Evolutionary conservation across 768 basidiomycete genomes (phyloP), one percentile per base, ranked within the genome.

Genomic region (Filobasidium wieringae): DNA sequence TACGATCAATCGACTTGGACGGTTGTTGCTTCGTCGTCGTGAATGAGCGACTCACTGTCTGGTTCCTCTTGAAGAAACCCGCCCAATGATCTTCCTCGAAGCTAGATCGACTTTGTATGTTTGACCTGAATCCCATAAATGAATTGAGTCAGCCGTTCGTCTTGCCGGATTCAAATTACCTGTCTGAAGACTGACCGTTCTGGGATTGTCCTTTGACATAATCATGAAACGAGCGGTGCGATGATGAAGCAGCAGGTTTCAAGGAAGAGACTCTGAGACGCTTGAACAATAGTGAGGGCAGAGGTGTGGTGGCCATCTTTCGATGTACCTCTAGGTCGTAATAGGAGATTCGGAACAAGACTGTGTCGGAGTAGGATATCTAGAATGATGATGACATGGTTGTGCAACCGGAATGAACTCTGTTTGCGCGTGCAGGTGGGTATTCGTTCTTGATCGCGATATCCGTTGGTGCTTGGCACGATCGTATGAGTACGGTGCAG

Each of bases 11-110:
- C 24, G 51, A 51, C 61, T 30, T 66, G 60, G 3, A 63, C 67
- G 39, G 65, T 63, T 50, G 66, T 69, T 52, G 12, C 14, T 15
- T 19, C 47, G 51, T 47, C 22, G 26, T 2, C 31, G 40, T 51
- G 24, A 39, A 26, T 24, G 49, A 29, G 11, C 31, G 27, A 64
- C 75, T 30, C 68, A 85, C 88, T 79, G 79, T 73, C 87, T 78
- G 66, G 83, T 84, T 39, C 88, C 88, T 41, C 88, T 79, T 22
- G 85, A 85, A 57, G 79, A 83, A 6, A 82, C 82, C 32, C 84
- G 78, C 12, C 88, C 87, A 56, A 88, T 83, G 50, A 89, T 78
- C 64, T 86, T 87, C 0, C 86, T 82, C 26, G 86, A 86, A 33
- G 79, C 78, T 30, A 90, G 75, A 29, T 59, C 36, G 34, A 60